Base-by-base conservation (phyloP, 2,329 filamentous ascomycete species). In the Scleromitrula shiraiana region DNA sequence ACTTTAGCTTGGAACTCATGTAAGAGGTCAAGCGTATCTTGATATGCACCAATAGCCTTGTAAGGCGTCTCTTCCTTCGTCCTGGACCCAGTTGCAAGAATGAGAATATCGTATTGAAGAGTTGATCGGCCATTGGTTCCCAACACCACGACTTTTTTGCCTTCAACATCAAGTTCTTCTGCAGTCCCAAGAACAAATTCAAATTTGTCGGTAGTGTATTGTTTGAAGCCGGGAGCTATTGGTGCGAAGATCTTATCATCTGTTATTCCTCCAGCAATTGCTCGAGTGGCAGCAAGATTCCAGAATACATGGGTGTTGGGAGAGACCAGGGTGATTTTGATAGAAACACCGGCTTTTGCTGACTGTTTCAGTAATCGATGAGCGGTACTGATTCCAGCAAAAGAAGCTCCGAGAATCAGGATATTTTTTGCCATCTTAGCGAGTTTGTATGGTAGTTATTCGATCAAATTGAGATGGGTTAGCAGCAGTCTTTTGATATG, bases 301-400 rank as follows among this genome's bases (percentile, higher is more conserved):
- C 72, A 78, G 64, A 69, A 72, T 53, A 74, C 66, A 50, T 76
- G 64, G 7, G 69, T 69, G 49, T 68, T 71, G 3, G 73, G 74
- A 50, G 73, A 71, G 56, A 82, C 67, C 12, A 80, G 63, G 39
- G 72, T 71, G 39, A 82, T 64, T 48, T 74, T 74, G 59, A 76
- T 74, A 10, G 66, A 65, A 5, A 42, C 6, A 3, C 36, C 42
- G 22, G 20, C 41, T 35, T 52, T 55, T 24, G 49, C 40, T 19
- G 50, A 49, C 14, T 60, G 50, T 49, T 63, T 65, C 23, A 64
- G 43, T 32, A 65, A 52, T n/a, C 59, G 55, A 53, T 65, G 64
- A 23, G 63, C 53, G 4, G 59, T 54, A 26, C 53, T 53, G 26
- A 65, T 53, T 24, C 62, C 63, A 14, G 56, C 52, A 41, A 45